Percentiles rank a stretch among this genome's conserved stretches.
These are phyloP conservation scores for Colletotrichum chrysophilum DNA, from an alignment of 2,329 filamentous ascomycete species.

Conservation along the genomic window DNA sequence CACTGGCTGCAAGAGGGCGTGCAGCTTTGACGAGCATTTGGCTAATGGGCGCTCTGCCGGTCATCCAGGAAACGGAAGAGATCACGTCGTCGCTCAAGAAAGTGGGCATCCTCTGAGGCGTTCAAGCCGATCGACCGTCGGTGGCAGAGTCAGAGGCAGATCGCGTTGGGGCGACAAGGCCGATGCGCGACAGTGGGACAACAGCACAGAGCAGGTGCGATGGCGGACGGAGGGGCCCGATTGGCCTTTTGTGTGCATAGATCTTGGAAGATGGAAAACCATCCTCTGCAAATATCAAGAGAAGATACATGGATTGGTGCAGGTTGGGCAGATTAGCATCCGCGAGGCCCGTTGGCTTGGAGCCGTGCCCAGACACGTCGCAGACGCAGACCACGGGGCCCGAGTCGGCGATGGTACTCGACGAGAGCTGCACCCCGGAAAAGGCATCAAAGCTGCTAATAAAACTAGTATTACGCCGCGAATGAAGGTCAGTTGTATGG, in stretches of 20 bases:
- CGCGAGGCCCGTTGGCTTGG: not conserved
- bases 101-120: constrained; percentile 43
- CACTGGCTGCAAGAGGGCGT: not conserved
- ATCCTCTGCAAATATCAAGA: constrained; percentile 47
- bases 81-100: constrained; percentile 42
- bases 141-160: not conserved
- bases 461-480: not conserved
- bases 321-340: not conserved
- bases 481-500: not conserved
- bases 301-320: constrained; percentile 25
- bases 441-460: constrained; percentile 6
- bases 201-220: not conserved
- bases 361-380: not conserved
- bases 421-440: not conserved
- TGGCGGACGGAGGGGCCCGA: constrained; percentile 2
- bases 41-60: constrained; percentile 27
- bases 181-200: not conserved
- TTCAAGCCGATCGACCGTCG: not conserved
- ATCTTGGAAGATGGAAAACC: constrained; percentile 52
- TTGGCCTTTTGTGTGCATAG: constrained; percentile 40
- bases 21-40: constrained; percentile 15
- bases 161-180: not conserved
- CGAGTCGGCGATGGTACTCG: not conserved
- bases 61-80: constrained; percentile 37
- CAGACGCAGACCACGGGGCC: constrained; percentile 4